Evolutionary conservation across 768 basidiomycete species (phyloP).

Genomic region (Termitomyces sp.): DNA sequence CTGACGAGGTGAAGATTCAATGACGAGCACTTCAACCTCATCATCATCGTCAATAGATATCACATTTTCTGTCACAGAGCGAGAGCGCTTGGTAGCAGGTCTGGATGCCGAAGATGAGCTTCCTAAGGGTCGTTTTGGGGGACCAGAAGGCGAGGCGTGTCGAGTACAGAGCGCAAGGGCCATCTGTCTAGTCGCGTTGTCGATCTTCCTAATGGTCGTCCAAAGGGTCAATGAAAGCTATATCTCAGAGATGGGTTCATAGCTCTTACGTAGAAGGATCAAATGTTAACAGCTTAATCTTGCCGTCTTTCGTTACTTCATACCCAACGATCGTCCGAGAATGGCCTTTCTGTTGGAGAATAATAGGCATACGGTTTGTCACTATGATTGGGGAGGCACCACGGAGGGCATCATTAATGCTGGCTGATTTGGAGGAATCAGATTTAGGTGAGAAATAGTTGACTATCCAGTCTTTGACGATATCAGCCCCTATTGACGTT

Average conservation of each 20-base stretch:
- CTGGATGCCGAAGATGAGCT: neutral
- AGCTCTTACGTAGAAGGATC: constrained; percentile 66
- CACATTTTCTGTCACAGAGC: constrained; percentile 2
- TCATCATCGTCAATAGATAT: constrained; percentile 27
- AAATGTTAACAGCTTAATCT: constrained; percentile 65
- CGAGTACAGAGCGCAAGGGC: constrained; percentile 9
- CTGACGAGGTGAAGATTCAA: neutral
- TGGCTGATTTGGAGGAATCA: constrained; percentile 21
- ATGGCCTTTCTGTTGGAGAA: constrained; percentile 82
- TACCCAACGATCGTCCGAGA: constrained; percentile 87
- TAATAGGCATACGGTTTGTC: constrained; percentile 73
- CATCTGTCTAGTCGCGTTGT: neutral
- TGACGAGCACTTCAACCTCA: constrained; percentile 12
- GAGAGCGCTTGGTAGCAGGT: constrained; percentile 24
- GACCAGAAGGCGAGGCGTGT: neutral
- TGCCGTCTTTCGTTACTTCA: constrained; percentile 57
- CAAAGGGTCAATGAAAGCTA: neutral
- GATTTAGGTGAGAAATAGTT: constrained; percentile 56
- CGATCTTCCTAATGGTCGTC: constrained; percentile 11
- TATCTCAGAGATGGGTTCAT: neutral
- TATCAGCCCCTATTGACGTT: constrained; percentile 33
- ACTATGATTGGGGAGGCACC: constrained; percentile 46
- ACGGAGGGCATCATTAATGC: constrained; percentile 51
- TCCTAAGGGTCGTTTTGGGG: constrained; percentile 3
- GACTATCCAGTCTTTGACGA: constrained; percentile 70